These are phyloP conservation scores for Aureobasidium sp. DNA, from an alignment of 2,329 filamentous ascomycete genomes.

Conservation along the genomic window DNA sequence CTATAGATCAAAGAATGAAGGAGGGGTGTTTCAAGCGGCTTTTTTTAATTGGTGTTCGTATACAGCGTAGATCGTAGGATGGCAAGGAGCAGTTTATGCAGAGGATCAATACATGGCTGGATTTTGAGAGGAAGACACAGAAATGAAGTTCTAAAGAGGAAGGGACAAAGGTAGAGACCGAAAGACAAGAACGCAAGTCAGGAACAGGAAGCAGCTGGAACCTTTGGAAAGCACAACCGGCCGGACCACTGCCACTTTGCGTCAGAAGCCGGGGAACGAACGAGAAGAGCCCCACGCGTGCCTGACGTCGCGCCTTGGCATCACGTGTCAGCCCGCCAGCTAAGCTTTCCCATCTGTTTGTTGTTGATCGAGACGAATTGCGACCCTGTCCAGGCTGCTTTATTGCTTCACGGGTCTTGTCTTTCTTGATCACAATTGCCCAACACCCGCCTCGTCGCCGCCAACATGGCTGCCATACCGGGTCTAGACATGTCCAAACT, in stretches of 20 bases:
- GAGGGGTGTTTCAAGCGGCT: neutral
- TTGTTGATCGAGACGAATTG: neutral
- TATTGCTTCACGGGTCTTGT: neutral
- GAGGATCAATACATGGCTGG: neutral
- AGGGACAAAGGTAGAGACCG: neutral
- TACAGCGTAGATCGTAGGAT: neutral
- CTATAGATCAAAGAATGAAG: neutral
- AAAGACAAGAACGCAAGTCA: neutral
- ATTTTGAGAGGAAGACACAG: neutral
- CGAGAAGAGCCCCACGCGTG: neutral
- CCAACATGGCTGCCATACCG: conserved; percentile 2
- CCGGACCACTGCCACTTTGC: neutral
- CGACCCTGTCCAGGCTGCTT: neutral
- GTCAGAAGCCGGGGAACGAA: conserved; percentile 4
- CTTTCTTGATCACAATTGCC: neutral
- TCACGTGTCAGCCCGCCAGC: neutral
- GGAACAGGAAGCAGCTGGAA: conserved; percentile 6
- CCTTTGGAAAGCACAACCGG: neutral
- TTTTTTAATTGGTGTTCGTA: neutral
- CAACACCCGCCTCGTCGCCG: neutral
- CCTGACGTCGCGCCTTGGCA: conserved; percentile 1
- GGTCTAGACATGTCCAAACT: conserved; percentile 5
- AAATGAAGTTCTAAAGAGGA: neutral
- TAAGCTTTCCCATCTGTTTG: conserved; percentile 4
- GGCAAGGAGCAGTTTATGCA: neutral